Conservation (phyloP, 192 early-diverging fungal genomes). For the Linnemannia hyalina region DNA sequence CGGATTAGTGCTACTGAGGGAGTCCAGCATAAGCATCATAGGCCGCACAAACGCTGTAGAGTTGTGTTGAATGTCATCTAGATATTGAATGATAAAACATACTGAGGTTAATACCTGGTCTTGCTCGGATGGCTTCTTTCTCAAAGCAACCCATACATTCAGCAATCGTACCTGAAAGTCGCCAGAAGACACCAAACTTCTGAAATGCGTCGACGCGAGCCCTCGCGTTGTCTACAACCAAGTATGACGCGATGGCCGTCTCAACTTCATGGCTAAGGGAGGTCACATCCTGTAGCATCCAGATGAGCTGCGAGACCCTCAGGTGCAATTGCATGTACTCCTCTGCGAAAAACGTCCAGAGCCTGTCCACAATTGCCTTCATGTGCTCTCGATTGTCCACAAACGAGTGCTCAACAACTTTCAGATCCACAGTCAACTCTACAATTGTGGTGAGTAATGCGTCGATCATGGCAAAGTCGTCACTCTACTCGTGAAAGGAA, state of each 20-base stretch:
- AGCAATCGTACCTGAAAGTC: constrained; percentile 61
- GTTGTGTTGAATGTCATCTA: constrained; percentile 55
- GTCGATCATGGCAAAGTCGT: constrained; percentile 64
- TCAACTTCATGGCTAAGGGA: constrained; percentile 71
- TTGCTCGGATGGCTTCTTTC: too few relatives aligned
- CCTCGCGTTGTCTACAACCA: constrained; percentile 55
- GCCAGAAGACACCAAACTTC: constrained; percentile 81
- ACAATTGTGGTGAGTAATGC: constrained; percentile 62
- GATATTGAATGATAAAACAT: neutral
- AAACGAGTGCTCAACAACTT: constrained; percentile 42
- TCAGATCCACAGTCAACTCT: constrained; percentile 51
- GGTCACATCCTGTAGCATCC: constrained; percentile 67
- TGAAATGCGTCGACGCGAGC: constrained; percentile 62
- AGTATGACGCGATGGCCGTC: constrained; percentile 66
- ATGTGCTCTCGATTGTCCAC: constrained; percentile 55
- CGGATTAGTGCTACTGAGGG: constrained; percentile 67
- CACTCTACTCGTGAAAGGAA: constrained; percentile 12
- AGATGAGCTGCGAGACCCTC: constrained; percentile 75
- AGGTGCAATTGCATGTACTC: constrained; percentile 68
- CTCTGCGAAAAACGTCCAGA: constrained; percentile 79
- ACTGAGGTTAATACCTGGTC: neutral
- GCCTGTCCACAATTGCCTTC: constrained; percentile 61
- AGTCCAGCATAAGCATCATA: constrained; percentile 85
- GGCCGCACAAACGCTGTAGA: constrained; percentile 75
- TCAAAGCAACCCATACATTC: neutral